Conservation (phyloP, 805 yeast genomes). For the Lachancea waltii region DNA sequence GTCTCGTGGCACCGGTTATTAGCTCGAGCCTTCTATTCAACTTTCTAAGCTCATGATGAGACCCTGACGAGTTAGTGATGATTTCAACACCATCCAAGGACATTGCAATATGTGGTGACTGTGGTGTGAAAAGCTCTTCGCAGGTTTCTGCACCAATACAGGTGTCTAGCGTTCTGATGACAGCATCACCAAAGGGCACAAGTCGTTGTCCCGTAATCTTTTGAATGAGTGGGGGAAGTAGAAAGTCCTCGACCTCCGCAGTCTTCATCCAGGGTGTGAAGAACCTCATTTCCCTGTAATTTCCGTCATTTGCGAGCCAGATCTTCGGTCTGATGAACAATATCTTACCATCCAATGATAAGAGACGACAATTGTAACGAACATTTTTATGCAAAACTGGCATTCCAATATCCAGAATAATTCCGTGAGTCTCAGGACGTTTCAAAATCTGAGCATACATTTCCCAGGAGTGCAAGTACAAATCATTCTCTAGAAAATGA, state of each 20-base stretch:
- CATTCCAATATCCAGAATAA: conserved; percentile 88
- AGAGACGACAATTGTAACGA: conserved; percentile 84
- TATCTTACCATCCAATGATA: conserved; percentile 73
- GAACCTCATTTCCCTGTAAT: conserved; percentile 94
- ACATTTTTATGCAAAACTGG: conserved; percentile 85
- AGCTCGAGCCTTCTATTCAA: conserved; percentile 76
- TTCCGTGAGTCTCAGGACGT: conserved; percentile 63
- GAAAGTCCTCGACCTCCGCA: conserved; percentile 62
- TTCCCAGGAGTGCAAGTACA: conserved; percentile 90
- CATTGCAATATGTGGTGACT: conserved; percentile 88
- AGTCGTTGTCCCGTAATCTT: conserved; percentile 57
- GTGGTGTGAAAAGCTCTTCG: conserved; percentile 95
- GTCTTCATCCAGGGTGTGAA: conserved; percentile 92
- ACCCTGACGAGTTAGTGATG: conserved; percentile 90
- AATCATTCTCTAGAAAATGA: conserved; percentile 86
- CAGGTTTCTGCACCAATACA: conserved; percentile 97
- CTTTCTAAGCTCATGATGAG: conserved; percentile 95
- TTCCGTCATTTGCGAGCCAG: conserved; percentile 94
- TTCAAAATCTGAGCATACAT: conserved; percentile 72
- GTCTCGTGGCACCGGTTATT: conserved; percentile 86
- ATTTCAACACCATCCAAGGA: conserved; percentile 96
- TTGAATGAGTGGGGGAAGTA: conserved; percentile 65
- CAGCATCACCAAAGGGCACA: conserved; percentile 88
- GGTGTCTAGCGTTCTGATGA: conserved; percentile 76
- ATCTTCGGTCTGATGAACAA: conserved; percentile 86